Conservation (phyloP, 1,284 basidiomycete genomes). For the Kwoniella shivajii region DNA sequence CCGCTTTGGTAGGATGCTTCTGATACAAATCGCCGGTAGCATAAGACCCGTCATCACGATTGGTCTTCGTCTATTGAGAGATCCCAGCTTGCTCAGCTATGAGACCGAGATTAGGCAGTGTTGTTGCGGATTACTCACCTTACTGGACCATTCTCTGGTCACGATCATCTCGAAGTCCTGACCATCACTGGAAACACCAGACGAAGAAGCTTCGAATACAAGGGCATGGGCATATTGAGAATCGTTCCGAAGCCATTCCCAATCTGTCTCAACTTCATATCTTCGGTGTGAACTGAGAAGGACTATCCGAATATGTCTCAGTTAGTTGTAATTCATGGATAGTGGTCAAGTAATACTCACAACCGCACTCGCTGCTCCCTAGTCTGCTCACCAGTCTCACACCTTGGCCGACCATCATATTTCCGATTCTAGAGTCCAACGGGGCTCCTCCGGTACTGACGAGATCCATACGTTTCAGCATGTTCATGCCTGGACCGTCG, state of each 20-base stretch:
- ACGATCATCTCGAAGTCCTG: slow-evolving; percentile 54
- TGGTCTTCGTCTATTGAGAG: slow-evolving; percentile 38
- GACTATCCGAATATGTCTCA: slow-evolving; percentile 20
- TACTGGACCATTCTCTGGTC: slow-evolving; percentile 45
- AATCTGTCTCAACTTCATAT: slow-evolving; percentile 50
- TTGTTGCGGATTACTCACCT: slow-evolving; percentile 23
- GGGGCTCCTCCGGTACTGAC: slow-evolving; percentile 56
- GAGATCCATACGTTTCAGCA: slow-evolving; percentile 48
- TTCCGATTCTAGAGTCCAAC: slow-evolving; percentile 48
- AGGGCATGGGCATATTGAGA: slow-evolving; percentile 36
- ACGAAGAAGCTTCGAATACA: slow-evolving; percentile 31
- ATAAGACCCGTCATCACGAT: slow-evolving; percentile 51
- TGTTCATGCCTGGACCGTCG: slow-evolving; percentile 31
- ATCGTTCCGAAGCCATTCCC: slow-evolving; percentile 53
- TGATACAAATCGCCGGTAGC: slow-evolving; percentile 54
- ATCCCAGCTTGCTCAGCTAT: neutral
- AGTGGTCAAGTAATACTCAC: slow-evolving; percentile 25
- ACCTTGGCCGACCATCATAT: slow-evolving; percentile 44
- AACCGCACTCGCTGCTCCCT: slow-evolving; percentile 55
- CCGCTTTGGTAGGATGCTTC: slow-evolving; percentile 38
- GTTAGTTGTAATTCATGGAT: neutral
- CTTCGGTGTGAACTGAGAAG: slow-evolving; percentile 54
- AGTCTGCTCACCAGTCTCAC: slow-evolving; percentile 54
- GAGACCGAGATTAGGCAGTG: too few species aligned
- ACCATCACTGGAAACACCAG: slow-evolving; percentile 23